These are phyloP conservation scores for Gamsiella multidivaricata DNA, from an alignment of 192 early-diverging fungal genomes.

Conservation along the genomic window DNA sequence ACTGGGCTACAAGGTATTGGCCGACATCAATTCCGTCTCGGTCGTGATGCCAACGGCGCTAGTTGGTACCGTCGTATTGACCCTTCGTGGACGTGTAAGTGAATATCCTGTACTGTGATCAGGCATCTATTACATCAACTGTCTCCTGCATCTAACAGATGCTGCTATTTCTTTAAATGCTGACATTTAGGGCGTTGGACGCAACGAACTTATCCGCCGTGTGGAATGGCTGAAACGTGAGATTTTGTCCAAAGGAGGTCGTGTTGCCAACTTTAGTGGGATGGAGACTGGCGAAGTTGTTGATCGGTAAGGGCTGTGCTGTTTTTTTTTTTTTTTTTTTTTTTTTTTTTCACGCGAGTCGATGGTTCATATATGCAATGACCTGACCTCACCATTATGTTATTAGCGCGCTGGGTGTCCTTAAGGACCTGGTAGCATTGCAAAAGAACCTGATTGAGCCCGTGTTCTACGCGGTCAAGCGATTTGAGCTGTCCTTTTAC, in stretches of 20 bases:
- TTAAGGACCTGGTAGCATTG: conserved; percentile 81
- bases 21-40: conserved; percentile 76
- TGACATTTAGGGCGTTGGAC: conserved; percentile 62
- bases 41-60: conserved; percentile 90
- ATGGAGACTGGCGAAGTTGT: conserved; percentile 79
- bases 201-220: conserved; percentile 77
- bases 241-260: conserved; percentile 76
- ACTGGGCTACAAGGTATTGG: conserved; percentile 74
- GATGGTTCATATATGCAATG: too few species aligned
- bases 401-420: conserved; percentile 68
- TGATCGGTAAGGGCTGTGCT: conserved; percentile 64
- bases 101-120: conserved; percentile 20
- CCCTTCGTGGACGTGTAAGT: conserved; percentile 82
- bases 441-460: conserved; percentile 83
- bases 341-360: neutral
- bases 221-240: conserved; percentile 76
- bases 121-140: neutral
- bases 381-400: neutral
- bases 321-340: neutral
- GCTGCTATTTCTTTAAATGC: too few species aligned
- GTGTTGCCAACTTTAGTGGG: conserved; percentile 81
- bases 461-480: conserved; percentile 83
- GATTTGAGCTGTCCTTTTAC: conserved; percentile 86
- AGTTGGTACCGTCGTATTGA: conserved; percentile 83
- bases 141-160: too few species aligned